These are phyloP conservation scores for Nitzschia sp. DNA, from an alignment of 108 stramenopile species.

Conservation along the genomic window DNA sequence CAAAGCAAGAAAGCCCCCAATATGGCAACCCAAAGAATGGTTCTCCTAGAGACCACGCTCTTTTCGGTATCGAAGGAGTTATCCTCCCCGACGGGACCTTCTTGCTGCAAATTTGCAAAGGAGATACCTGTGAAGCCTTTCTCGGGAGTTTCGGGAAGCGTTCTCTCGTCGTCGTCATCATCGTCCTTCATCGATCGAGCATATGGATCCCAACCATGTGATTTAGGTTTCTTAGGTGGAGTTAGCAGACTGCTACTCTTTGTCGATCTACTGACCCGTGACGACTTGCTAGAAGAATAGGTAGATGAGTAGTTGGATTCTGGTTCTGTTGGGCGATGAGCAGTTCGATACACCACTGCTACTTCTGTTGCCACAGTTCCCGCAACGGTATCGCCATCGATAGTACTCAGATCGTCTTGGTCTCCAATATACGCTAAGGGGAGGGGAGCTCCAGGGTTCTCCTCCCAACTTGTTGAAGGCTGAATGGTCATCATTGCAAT, in stretches of 20 bases:
- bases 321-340: too few relatives aligned
- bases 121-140: too few relatives aligned
- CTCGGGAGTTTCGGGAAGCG: slow-evolving; percentile 9
- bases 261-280: too few relatives aligned
- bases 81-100: neutral
- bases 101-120: too few relatives aligned
- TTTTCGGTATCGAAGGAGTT: neutral
- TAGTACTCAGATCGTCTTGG: slow-evolving; percentile 37
- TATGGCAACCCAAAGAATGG: slow-evolving; percentile 8
- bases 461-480: neutral
- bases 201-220: slow-evolving; percentile 8
- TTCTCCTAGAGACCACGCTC: neutral
- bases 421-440: slow-evolving; percentile 20
- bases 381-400: slow-evolving; percentile 35
- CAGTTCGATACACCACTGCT: neutral
- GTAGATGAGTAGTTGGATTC: slow-evolving; percentile 4
- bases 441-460: slow-evolving; percentile 1
- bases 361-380: slow-evolving; percentile 19
- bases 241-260: neutral
- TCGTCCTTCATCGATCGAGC: neutral
- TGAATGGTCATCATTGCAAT: too few relatives aligned
- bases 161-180: neutral
- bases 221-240: neutral
- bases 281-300: neutral
- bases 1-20: slow-evolving; percentile 10